These are phyloP conservation scores for Gaertneriomyces sp. DNA, from an alignment of 192 early-diverging fungal species.

Conservation along the genomic window DNA sequence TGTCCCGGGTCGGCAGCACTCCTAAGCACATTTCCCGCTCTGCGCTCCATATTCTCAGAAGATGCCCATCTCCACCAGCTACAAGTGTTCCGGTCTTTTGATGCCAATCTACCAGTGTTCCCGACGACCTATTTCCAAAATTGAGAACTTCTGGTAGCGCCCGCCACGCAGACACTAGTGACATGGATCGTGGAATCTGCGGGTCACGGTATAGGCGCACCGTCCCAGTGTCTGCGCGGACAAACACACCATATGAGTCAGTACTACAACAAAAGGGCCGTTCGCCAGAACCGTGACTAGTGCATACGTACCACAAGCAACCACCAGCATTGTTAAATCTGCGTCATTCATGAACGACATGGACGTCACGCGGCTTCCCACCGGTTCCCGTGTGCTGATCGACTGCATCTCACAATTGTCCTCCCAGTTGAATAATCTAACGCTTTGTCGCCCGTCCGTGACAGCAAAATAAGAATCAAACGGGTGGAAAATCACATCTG, in stretches of 20 bases:
- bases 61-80: constrained; percentile 61
- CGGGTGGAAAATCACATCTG: constrained; percentile 65
- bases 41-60: constrained; percentile 79
- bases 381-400: constrained; percentile 68
- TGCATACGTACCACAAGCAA: constrained; percentile 66
- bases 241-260: neutral
- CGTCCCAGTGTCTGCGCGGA: constrained; percentile 57
- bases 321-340: constrained; percentile 75
- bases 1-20: constrained; percentile 34
- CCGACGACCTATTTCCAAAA: constrained; percentile 22
- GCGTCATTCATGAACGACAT: constrained; percentile 90
- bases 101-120: constrained; percentile 75
- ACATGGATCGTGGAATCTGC: constrained; percentile 50
- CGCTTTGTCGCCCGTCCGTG: constrained; percentile 65
- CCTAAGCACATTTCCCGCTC: constrained; percentile 66
- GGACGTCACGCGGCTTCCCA: constrained; percentile 64
- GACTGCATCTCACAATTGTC: constrained; percentile 56
- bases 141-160: constrained; percentile 67
- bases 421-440: constrained; percentile 71
- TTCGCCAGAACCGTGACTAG: neutral
- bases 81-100: constrained; percentile 64
- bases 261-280: neutral
- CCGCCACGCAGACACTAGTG: constrained; percentile 72
- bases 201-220: constrained; percentile 76
- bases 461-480: constrained; percentile 81